Conservation (phyloP, 441 rosid species). For the Kokia cookei region DNA sequence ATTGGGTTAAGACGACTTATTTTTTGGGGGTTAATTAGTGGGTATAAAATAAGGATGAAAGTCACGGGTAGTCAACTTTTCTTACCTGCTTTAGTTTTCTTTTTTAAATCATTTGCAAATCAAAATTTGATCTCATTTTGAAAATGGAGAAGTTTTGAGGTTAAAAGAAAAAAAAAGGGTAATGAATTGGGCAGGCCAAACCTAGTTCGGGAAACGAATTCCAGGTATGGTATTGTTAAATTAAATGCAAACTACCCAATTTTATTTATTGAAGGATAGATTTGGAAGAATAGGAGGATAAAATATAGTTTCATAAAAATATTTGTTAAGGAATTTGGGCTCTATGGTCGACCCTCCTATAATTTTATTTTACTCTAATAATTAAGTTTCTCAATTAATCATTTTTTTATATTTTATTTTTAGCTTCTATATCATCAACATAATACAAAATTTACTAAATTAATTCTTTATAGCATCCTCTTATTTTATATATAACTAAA, state of each 20-base stretch:
- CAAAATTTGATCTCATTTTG: not conserved
- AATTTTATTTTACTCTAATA: no score
- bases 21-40: not conserved
- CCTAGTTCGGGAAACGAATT: not conserved
- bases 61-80: not conserved
- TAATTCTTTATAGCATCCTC: no score
- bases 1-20: not conserved
- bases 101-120: not conserved
- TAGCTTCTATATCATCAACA: no score
- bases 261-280: not conserved
- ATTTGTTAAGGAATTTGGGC: not conserved
- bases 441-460: no score
- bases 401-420: no score
- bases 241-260: not conserved
- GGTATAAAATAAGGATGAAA: not conserved
- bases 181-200: not conserved
- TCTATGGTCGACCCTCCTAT: not conserved
- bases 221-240: not conserved
- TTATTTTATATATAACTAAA: no score
- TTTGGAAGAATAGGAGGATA: not conserved
- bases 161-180: not conserved
- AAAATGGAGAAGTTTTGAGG: not conserved
- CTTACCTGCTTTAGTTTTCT: not conserved
- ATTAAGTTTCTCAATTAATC: no score
- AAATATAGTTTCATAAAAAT: not conserved